These are phyloP conservation scores for Mallotus nudiflorus DNA, from an alignment of 345 rosid species.

Conservation along the genomic window DNA sequence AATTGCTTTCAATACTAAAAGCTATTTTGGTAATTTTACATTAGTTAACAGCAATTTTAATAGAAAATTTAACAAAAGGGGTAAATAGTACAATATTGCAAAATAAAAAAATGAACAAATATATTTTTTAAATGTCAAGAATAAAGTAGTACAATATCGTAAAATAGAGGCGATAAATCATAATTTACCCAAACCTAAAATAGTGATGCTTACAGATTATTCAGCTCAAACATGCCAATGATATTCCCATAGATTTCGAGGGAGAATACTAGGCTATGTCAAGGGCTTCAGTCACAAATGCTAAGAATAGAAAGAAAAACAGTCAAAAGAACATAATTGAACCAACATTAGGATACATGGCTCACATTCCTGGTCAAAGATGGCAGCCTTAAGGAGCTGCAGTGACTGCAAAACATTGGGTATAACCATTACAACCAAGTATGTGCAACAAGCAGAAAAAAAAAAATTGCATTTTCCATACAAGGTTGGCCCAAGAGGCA, in stretches of 20 bases:
- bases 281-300: conserved; percentile 42
- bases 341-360: conserved; percentile 61
- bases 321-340: conserved; percentile 2
- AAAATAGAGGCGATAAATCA: no score
- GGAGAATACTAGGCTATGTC: conserved; percentile 71
- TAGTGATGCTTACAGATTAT: conserved; percentile 73
- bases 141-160: no score
- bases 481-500: background rate
- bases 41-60: no score
- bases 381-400: conserved; percentile 75
- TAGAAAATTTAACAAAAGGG: no score
- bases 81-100: no score
- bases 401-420: conserved; percentile 55
- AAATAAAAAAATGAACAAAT: no score
- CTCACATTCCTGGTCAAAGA: conserved; percentile 80
- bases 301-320: background rate
- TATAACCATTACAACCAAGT: conserved; percentile 11
- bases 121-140: no score
- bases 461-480: background rate
- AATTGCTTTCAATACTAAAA: no score
- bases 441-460: background rate
- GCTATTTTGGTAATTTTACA: no score
- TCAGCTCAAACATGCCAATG: conserved; percentile 95
- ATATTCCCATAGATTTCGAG: conserved; percentile 87
- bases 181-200: conserved; percentile 3